Evolutionary conservation across 208 protist genomes (phyloP).

Genomic region (Trypanosoma vivax): DNA sequence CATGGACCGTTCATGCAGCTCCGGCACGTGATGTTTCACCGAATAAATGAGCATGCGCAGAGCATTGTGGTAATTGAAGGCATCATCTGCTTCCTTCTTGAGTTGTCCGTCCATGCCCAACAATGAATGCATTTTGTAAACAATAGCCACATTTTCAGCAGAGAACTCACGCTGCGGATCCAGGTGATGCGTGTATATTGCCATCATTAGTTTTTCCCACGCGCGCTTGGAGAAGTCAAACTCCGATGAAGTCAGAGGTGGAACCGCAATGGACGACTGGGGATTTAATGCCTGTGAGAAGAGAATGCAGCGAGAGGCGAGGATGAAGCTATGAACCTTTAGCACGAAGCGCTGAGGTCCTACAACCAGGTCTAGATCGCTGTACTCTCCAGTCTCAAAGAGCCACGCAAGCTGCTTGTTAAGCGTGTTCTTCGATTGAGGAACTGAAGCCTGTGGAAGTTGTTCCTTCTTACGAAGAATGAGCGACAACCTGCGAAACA

Average conservation of each 20-base stretch:
- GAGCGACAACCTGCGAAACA: slow-evolving; percentile 84
- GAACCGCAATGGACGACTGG: slow-evolving; percentile 33
- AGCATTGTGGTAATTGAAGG: slow-evolving; percentile 58
- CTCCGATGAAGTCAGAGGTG: slow-evolving; percentile 41
- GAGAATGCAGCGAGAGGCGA: slow-evolving; percentile 75
- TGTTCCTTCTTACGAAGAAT: slow-evolving; percentile 66
- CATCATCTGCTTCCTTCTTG: slow-evolving; percentile 75
- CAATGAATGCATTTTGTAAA: slow-evolving; percentile 75
- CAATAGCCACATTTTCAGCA: slow-evolving; percentile 76
- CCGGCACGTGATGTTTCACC: slow-evolving; percentile 73
- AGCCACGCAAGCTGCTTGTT: slow-evolving; percentile 74
- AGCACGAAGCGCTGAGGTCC: slow-evolving; percentile 63
- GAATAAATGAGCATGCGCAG: slow-evolving; percentile 79
- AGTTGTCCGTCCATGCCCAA: slow-evolving; percentile 83
- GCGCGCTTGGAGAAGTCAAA: slow-evolving; percentile 83
- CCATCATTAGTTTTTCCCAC: slow-evolving; percentile 70
- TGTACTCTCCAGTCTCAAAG: slow-evolving; percentile 81
- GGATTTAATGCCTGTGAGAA: slow-evolving; percentile 70
- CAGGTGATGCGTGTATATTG: slow-evolving; percentile 75
- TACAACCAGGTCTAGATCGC: slow-evolving; percentile 72
- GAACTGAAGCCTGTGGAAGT: slow-evolving; percentile 56
- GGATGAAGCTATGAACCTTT: slow-evolving; percentile 71
- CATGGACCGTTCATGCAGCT: slow-evolving; percentile 80
- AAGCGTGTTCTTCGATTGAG: slow-evolving; percentile 63
- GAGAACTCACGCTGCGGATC: slow-evolving; percentile 62